Evolutionary conservation across 768 basidiomycete species (phyloP), one percentile per base, ranked within the genome.

Genomic region (Mycena metata): DNA sequence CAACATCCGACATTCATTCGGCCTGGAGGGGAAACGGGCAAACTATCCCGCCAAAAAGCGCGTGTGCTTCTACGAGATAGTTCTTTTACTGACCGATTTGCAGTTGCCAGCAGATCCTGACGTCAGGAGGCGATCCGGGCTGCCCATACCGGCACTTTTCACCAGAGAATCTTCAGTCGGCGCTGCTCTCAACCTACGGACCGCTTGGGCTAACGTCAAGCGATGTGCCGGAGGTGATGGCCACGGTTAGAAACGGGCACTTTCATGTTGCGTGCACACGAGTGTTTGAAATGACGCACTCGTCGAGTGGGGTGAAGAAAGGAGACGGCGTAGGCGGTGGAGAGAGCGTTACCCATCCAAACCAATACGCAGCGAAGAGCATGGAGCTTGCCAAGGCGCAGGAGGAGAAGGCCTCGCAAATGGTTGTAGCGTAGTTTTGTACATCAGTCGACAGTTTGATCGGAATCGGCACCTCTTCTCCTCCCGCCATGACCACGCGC

Each of bases 181-280:
- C 91, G 30, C 84, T 99, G 30, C 80, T 94, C 35, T 85, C 91
- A 24, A 79, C 86, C 65, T 91, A 94, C 79, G 87, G 88, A 17
- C 81, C 84, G 7, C 86, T 86, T 67, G 91, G 92, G 17, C 82
- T 95, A 36, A 86, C 86, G 7, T 81, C 87, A 7, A 78, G 83
- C 1, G 95, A 98, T 75, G 79, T 97, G 67, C 87, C 89, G 16
- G 98, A 99, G 77, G 88, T 99, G 66, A 87, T 95, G 84, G 83
- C 83, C 54, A 88, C 86, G 4, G 94, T 97, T 56, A 95, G 94
- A 76, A 84, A 83, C 19, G 83, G 86, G 4, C 96, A 97, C 77
- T 97, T 90, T 78, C 97, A 99, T 77, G 92, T 98, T 50, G 97
- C 96, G 9, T 99, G 98, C 81, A 99, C 98, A 11, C 87, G 96